Evolutionary conservation across 2,329 filamentous ascomycete genomes (phyloP), one percentile per base, ranked within the genome.

Genomic region (Colletotrichum chlorophyti): DNA sequence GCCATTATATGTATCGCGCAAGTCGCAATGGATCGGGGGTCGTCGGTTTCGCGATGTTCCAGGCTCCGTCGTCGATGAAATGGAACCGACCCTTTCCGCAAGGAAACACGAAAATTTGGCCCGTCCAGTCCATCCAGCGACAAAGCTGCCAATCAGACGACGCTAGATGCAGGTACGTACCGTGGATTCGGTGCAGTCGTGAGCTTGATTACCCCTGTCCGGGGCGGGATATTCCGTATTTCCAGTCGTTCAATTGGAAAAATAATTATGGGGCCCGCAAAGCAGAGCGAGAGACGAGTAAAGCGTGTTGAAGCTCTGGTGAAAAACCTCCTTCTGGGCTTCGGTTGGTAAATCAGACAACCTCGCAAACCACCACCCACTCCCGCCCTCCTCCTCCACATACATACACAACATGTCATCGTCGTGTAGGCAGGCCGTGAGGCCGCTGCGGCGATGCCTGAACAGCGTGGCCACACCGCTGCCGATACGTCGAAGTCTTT

Each of bases 371-470:
- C 38, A 43, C 21, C 53, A 46, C 17, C 26, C 50, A 34, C 41
- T 17, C 8, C 37, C 17, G 40, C 49, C 14, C 42, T 48, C 27
- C 42, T 29, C 26, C 17, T 11, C 31, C 58, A 19, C 10, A 19
- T 35, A 23, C 58, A 43, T 52, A 54, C 40, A 49, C 46, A 35
- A 51, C 68, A 88, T 88, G 85, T 83, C 57, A 34, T 60, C 85
- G 71, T 78, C 78, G 72, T 84, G 83, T 70, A 82, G 83, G 71
- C 83, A 82, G 76, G 82, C 82, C 70, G 77, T 76, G 57, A 76
- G 83, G 74, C 84, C 85, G 62, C 73, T 87, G 64, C 72, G 81
- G 64, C 77, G 80, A 74, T 83, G 82, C 64, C 70, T 86, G 63
- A 77, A 77, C 68, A 77, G 77, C 67, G 72, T 68, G 63, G 60